phyloP scores from a whole-genome alignment of 768 basidiomycete genomes.

The Hypholoma sublateritium region DNA sequence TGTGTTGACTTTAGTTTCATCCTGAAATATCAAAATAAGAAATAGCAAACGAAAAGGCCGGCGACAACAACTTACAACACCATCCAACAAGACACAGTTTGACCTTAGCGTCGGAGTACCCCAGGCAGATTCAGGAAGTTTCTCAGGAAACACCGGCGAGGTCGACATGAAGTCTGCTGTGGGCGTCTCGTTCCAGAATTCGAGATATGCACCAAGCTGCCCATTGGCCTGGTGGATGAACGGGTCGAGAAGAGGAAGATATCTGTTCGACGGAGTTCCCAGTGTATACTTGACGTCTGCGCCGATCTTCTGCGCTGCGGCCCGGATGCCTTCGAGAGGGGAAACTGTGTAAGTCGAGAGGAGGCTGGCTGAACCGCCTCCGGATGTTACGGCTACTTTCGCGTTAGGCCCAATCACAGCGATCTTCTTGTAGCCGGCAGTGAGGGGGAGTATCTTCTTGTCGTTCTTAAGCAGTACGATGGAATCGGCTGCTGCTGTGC shows the following conservation, averaged over 20 bases:
- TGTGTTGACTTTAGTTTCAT: constrained; percentile 40
- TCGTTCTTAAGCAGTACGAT: constrained; percentile 66
- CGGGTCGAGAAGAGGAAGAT: constrained; percentile 49
- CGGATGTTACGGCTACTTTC: constrained; percentile 49
- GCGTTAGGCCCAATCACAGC: constrained; percentile 68
- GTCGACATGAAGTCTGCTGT: constrained; percentile 30
- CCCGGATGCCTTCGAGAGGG: constrained; percentile 54
- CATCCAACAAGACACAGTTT: constrained; percentile 40
- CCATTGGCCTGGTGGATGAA: constrained; percentile 40
- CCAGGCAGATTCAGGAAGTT: constrained; percentile 31
- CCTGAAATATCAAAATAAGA: constrained; percentile 16
- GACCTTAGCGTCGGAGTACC: constrained; percentile 35
- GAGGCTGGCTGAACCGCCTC: constrained; percentile 60
- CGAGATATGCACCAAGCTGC: constrained; percentile 35
- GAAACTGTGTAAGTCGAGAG: constrained; percentile 52
- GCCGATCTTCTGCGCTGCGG: constrained; percentile 38
- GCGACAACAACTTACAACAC: constrained; percentile 32
- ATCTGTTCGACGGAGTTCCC: constrained; percentile 44
- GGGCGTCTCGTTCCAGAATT: constrained; percentile 49
- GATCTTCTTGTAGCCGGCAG: constrained; percentile 37
- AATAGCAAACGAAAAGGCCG: not conserved
- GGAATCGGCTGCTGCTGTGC: constrained; percentile 51
- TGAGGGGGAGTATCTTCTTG: constrained; percentile 48
- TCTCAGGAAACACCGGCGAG: constrained; percentile 22
- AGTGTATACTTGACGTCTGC: constrained; percentile 48